phyloP scores from a whole-genome alignment of 345 rosid species.

The Isatis tinctoria region DNA sequence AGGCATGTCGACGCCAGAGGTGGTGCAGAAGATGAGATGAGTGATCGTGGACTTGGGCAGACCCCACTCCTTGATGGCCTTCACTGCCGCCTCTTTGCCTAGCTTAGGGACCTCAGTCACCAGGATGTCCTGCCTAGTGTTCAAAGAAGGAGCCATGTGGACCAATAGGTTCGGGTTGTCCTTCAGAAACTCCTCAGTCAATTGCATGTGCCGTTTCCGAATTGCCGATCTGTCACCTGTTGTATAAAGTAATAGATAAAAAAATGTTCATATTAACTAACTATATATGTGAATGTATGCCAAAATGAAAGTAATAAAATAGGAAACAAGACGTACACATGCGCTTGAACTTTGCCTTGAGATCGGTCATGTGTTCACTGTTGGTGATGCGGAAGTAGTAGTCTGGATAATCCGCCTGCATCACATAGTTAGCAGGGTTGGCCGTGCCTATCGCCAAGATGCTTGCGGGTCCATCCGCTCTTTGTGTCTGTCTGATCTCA shows the following conservation, averaged over 20 bases:
- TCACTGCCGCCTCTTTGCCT: slow-evolving; percentile 68
- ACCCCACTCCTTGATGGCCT: slow-evolving; percentile 78
- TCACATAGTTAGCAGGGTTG: too few species aligned
- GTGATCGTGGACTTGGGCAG: slow-evolving; percentile 79
- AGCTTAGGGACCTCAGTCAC: slow-evolving; percentile 71
- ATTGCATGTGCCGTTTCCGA: slow-evolving; percentile 54
- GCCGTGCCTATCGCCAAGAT: too few species aligned
- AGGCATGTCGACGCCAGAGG: slow-evolving; percentile 86
- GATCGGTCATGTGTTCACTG: slow-evolving; percentile 63
- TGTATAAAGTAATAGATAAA: background rate
- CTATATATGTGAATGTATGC: too few species aligned
- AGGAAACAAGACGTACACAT: slow-evolving; percentile 44
- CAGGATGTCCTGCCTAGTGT: slow-evolving; percentile 65
- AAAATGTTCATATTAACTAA: too few species aligned
- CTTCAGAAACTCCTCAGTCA: slow-evolving; percentile 60
- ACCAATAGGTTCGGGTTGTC: slow-evolving; percentile 52
- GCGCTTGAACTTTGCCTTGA: slow-evolving; percentile 60
- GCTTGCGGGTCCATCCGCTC: too few species aligned
- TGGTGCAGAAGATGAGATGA: slow-evolving; percentile 71
- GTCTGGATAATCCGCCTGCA: slow-evolving; percentile 37
- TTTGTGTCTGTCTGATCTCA: too few species aligned
- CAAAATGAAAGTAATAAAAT: background rate
- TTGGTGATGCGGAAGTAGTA: slow-evolving; percentile 62
- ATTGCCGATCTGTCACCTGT: slow-evolving; percentile 67
- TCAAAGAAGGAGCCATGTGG: slow-evolving; percentile 61